Conservation (phyloP, 73 alveolate genomes). For the Symbiodinium natans region DNA sequence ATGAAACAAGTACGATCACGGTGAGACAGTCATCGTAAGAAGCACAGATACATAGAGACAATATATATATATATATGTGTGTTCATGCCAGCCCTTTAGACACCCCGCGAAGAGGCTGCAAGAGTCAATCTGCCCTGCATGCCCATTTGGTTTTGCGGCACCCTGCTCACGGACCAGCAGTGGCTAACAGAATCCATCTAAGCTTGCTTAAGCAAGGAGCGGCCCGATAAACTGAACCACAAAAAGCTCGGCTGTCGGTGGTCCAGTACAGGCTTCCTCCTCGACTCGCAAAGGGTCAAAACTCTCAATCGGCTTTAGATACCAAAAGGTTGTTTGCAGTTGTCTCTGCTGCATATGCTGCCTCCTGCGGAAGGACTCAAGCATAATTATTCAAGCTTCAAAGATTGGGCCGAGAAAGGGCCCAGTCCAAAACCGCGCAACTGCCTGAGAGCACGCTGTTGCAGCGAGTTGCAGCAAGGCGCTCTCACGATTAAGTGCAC, state of each 20-base stretch:
- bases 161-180: too few relatives aligned
- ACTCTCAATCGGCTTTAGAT: too few relatives aligned
- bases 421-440: background rate
- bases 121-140: too few relatives aligned
- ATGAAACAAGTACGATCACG: too few relatives aligned
- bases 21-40: too few relatives aligned
- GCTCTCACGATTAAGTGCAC: too few relatives aligned
- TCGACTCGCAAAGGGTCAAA: background rate
- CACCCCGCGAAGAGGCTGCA: too few relatives aligned
- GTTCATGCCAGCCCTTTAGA: too few relatives aligned
- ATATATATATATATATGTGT: too few relatives aligned
- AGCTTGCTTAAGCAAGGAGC: background rate
- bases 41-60: too few relatives aligned
- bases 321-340: too few relatives aligned
- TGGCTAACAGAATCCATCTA: background rate
- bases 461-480: background rate
- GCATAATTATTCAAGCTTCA: background rate
- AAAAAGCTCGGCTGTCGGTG: background rate
- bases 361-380: background rate
- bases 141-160: too few relatives aligned
- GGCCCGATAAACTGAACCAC: background rate
- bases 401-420: background rate
- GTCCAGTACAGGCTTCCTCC: background rate
- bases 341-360: background rate
- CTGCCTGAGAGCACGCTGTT: background rate